Percentiles rank a stretch among this genome's conserved stretches.
phyloP scores from a whole-genome alignment of 768 basidiomycete species.

The Hysterangium stoloniferum region DNA sequence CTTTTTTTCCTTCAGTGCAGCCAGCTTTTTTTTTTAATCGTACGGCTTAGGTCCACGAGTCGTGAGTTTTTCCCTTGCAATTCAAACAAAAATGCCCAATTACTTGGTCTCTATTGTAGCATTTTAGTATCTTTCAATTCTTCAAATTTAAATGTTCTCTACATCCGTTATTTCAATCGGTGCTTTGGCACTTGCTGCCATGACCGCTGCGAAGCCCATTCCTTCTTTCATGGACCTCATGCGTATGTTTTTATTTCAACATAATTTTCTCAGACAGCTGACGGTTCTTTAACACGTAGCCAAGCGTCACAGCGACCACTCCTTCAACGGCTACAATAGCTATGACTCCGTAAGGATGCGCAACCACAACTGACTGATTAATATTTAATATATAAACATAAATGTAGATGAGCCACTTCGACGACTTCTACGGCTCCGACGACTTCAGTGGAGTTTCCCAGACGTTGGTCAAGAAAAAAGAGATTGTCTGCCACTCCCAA shows the following conservation, averaged over 20 bases:
- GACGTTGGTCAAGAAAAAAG: conserved; percentile 4
- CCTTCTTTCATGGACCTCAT: not conserved
- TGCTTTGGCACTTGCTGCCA: conserved; percentile 2
- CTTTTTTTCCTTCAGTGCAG: conserved; percentile 4
- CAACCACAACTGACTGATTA: not conserved
- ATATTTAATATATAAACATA: not conserved
- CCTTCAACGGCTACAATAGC: conserved; percentile 8
- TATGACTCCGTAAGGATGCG: not conserved
- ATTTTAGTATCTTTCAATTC: not conserved
- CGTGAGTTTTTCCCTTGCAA: not conserved
- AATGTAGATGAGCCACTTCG: conserved; percentile 7
- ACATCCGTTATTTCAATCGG: conserved; percentile 2
- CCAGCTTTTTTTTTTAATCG: conserved; percentile 6
- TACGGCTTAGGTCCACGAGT: conserved; percentile 7
- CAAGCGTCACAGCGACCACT: not conserved
- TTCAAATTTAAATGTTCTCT: not conserved
- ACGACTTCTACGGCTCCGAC: conserved; percentile 9
- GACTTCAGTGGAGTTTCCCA: conserved; percentile 7
- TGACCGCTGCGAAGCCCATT: conserved; percentile 3
- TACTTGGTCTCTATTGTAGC: too few species aligned
- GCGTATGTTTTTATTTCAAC: not conserved
- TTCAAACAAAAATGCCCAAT: not conserved
- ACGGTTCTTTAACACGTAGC: not conserved
- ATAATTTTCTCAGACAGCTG: not conserved
- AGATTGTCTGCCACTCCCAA: conserved; percentile 7